These are phyloP conservation scores for Starmerella bombi DNA, from an alignment of 805 yeast genomes.

Conservation along the genomic window DNA sequence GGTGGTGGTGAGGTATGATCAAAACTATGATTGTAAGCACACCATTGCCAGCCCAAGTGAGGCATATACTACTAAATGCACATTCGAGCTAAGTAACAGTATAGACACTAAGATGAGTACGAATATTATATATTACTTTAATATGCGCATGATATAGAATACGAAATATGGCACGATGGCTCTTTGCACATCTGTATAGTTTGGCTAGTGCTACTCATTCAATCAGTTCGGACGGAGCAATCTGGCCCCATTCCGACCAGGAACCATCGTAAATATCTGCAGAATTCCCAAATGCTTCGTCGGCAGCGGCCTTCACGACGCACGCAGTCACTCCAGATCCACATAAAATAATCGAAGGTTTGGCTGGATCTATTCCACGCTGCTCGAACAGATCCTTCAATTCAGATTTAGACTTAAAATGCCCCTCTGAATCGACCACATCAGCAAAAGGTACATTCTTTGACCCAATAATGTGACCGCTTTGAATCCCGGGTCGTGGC, in stretches of 20 bases:
- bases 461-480: conserved; percentile 84
- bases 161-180: no score
- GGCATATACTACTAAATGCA: background rate
- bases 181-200: no score
- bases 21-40: no score
- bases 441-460: conserved; percentile 60
- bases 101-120: background rate
- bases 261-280: conserved; percentile 59
- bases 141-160: no score
- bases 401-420: conserved; percentile 37
- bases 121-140: no score
- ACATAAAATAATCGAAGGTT: conserved; percentile 76
- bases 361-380: conserved; percentile 30
- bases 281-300: conserved; percentile 33
- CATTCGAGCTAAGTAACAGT: background rate
- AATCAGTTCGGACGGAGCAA: conserved; percentile 44
- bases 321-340: conserved; percentile 97
- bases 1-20: no score
- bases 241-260: conserved; percentile 63
- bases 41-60: no score
- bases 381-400: conserved; percentile 37
- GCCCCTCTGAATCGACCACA: conserved; percentile 37
- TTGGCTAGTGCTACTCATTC: no score
- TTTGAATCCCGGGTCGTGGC: conserved; percentile 74
- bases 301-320: conserved; percentile 63